These are phyloP conservation scores for Pythium phragmiticola DNA, from an alignment of 352 stramenopile species.

Conservation along the genomic window DNA sequence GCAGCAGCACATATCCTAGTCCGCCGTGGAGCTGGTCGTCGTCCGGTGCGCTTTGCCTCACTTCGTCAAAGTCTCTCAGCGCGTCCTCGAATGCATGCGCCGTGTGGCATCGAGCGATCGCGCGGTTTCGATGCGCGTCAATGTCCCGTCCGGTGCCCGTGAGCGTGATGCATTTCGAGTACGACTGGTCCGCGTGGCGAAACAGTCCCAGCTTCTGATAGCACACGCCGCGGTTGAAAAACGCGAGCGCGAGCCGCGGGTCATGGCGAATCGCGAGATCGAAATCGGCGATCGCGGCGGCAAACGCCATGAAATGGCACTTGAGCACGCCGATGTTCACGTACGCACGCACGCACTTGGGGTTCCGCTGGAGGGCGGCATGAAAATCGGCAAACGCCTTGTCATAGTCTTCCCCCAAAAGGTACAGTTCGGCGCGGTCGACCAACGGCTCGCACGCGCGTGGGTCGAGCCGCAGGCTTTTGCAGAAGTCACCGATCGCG, in stretches of 20 bases:
- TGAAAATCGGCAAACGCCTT: slow-evolving; percentile 62
- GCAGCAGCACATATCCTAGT: slow-evolving; percentile 61
- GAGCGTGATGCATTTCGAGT: slow-evolving; percentile 47
- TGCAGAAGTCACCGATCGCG: slow-evolving; percentile 60
- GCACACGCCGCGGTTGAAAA: slow-evolving; percentile 68
- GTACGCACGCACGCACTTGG: slow-evolving; percentile 46
- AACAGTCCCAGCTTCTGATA: slow-evolving; percentile 74
- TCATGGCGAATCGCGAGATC: slow-evolving; percentile 60
- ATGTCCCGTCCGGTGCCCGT: slow-evolving; percentile 38
- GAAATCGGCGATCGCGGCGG: slow-evolving; percentile 65
- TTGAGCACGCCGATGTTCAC: slow-evolving; percentile 75
- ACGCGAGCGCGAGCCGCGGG: slow-evolving; percentile 33
- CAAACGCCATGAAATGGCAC: slow-evolving; percentile 65
- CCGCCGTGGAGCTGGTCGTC: slow-evolving; percentile 70
- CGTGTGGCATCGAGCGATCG: slow-evolving; percentile 59
- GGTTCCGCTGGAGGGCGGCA: slow-evolving; percentile 49
- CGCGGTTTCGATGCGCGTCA: slow-evolving; percentile 64
- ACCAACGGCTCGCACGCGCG: slow-evolving; percentile 58
- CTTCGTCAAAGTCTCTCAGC: slow-evolving; percentile 62
- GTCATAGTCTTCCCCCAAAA: slow-evolving; percentile 58
- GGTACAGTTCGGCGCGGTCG: slow-evolving; percentile 66
- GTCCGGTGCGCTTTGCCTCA: slow-evolving; percentile 60
- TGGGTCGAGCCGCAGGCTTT: slow-evolving; percentile 59
- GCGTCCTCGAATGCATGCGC: slow-evolving; percentile 46
- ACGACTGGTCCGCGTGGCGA: slow-evolving; percentile 64